Evolutionary conservation across 331 rosid species (phyloP), one percentile per base, ranked within the genome.

Genomic region (Acacia concinna): DNA sequence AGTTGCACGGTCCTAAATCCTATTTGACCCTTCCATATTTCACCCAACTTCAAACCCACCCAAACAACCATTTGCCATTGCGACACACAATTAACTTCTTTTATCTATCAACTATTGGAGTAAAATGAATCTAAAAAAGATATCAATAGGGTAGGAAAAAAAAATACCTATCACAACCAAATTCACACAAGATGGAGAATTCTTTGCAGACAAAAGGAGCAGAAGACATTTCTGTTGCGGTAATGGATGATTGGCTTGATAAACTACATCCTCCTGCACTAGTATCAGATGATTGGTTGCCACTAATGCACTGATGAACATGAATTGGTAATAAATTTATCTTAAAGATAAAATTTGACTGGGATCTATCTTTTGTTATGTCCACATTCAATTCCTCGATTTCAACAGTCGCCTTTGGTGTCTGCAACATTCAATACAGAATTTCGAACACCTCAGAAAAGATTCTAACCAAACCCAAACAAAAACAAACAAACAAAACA

Each of bases 151-250:
- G 63, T 57, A 81, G 74, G 65, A 87, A 56, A 76, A 68, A 87
- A 56, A 76, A 78, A 75, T 91, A 96, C 99, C 98, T 93, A 78
- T 88, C 86, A 80, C 82, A 91, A 83, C 90, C 97, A 85, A 93
- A 90, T 89, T 87, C 93, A 86, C 93, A 89, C 38, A 81, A 85
- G 81, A 93, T 34, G 15, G 86, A 82, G 83, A 96, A 88, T 73
- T 87, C 92, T 87, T 90, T 92, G 71, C 97, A 91, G 54, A 84
- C 57, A 68, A 86, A 85, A 82, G 84, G 83, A 46, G 90, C 78
- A 78, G 86, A 76, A 66, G 88, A 57, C 81, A 82, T 87, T 78
- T 90, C 91, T 79, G 44, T 67, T 20, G 90, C 60, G 40, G 86
- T 73, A 73, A 68, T 71, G 78, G 91, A 83, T 74, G 90, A 76